Evolutionary conservation across 2,329 filamentous ascomycete genomes (phyloP).

Genomic region (Monosporascus sp.): DNA sequence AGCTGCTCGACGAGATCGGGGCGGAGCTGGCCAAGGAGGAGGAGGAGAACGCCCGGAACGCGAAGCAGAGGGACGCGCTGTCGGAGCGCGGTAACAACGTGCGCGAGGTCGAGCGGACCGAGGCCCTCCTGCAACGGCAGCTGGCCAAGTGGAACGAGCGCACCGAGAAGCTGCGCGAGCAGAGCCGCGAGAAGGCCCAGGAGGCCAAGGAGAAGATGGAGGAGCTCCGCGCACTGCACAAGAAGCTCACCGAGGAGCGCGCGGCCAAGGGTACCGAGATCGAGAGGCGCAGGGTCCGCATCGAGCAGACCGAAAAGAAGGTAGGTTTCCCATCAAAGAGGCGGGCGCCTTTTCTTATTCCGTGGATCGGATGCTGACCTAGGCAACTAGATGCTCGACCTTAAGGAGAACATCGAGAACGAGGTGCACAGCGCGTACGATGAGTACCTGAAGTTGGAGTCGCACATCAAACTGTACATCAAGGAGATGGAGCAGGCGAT

Average conservation of each 20-base stretch:
- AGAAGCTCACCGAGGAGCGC: slow-evolving; percentile 76
- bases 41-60: slow-evolving; percentile 76
- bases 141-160: slow-evolving; percentile 80
- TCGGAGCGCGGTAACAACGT: slow-evolving; percentile 85
- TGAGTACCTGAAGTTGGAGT: slow-evolving; percentile 95
- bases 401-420: slow-evolving; percentile 95
- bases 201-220: slow-evolving; percentile 87
- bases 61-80: slow-evolving; percentile 78
- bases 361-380: slow-evolving; percentile 14
- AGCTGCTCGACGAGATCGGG: slow-evolving; percentile 81
- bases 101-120: slow-evolving; percentile 83
- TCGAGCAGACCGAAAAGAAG: slow-evolving; percentile 99
- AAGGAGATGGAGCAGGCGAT: slow-evolving; percentile 97
- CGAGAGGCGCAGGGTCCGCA: slow-evolving; percentile 84
- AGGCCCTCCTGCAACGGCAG: slow-evolving; percentile 78
- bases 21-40: slow-evolving; percentile 86
- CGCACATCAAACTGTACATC: slow-evolving; percentile 95
- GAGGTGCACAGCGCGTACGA: slow-evolving; percentile 88
- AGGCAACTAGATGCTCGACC: slow-evolving; percentile 74
- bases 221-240: slow-evolving; percentile 74
- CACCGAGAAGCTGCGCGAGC: slow-evolving; percentile 76
- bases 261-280: slow-evolving; percentile 85
- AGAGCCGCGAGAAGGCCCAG: slow-evolving; percentile 74
- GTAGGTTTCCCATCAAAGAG: slow-evolving; percentile 39
- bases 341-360: too few relatives aligned